Evolutionary conservation across 768 basidiomycete species (phyloP), one percentile per base, ranked within the genome.

Genomic region (Termitomyces sp.): DNA sequence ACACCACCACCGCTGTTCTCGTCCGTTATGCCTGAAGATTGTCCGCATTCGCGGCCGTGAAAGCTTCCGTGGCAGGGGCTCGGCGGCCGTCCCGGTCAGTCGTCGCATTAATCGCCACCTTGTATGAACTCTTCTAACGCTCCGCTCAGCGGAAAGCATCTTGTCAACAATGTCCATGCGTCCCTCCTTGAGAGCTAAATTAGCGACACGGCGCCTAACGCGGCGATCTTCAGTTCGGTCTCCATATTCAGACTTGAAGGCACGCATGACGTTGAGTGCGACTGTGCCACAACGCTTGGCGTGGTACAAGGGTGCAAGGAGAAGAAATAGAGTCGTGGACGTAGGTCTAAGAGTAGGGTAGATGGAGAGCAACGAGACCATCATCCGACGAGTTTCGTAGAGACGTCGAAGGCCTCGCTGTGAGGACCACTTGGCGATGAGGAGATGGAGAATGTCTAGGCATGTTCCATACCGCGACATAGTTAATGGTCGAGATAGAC

Each of bases 151-250:
- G 9, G 57, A 47, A 34, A 72, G 57, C 58, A 76, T 66, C 60
- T 66, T 66, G 58, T 72, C 55, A 18, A 74, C 72, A 58, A 88
- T 79, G 65, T 84, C 83, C 61, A 75, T 69, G 47, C 85, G 79
- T 16, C 86, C 82, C 72, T 91, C 83, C 68, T 86, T 88, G 56
- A 87, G 65, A 33, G 87, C 88, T 49, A 88, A 73, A 44, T 69
- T 71, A 6, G 79, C 78, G 54, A 91, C 69, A 44, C 86, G 81
- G 58, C 84, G 80, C 65, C 81, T 78, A 22, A 91, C 87, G 22
- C 76, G 73, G 54, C 77, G 74, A 71, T 88, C 83, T 63, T 81
- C 81, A 6, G 87, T 72, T 27, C 68, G 69, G 20, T 70, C 56
- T 3, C 89, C 88, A 85, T 85, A 91, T 63, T 75, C 73, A 54